Evolutionary conservation across 2,329 filamentous ascomycete genomes (phyloP).

Genomic region (Aphanocladium album): DNA sequence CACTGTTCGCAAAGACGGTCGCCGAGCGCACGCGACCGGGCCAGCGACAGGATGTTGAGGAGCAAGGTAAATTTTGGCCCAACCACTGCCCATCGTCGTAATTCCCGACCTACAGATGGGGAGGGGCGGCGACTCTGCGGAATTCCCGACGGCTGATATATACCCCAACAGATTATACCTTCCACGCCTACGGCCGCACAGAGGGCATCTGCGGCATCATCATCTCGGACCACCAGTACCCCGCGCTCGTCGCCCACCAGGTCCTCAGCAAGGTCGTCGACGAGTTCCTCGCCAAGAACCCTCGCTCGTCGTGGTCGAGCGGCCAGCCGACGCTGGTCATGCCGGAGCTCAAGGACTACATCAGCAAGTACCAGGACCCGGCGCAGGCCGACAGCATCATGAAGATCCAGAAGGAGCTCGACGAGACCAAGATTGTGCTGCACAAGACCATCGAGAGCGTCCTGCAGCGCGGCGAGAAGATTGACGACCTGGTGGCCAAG

Average conservation of each 20-base stretch:
- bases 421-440: constrained; percentile 94
- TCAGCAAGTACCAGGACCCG: constrained; percentile 74
- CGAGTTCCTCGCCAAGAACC: constrained; percentile 76
- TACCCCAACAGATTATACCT: constrained; percentile 57
- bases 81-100: too few species aligned
- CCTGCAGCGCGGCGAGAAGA: constrained; percentile 90
- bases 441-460: constrained; percentile 93
- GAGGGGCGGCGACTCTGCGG: not conserved
- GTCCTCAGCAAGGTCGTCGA: constrained; percentile 82
- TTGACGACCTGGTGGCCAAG: constrained; percentile 89
- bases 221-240: constrained; percentile 72
- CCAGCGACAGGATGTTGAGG: constrained; percentile 78
- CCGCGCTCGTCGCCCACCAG: constrained; percentile 75
- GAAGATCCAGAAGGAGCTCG: constrained; percentile 93
- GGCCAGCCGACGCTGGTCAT: constrained; percentile 53
- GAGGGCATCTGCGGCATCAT: constrained; percentile 72
- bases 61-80: constrained; percentile 53
- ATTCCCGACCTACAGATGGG: not conserved
- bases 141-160: not conserved
- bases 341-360: constrained; percentile 74
- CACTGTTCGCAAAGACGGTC: constrained; percentile 78
- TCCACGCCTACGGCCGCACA: constrained; percentile 72
- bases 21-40: constrained; percentile 80
- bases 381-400: constrained; percentile 85
- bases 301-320: constrained; percentile 61